phyloP scores from a whole-genome alignment of 164 flowering plant species.

The Malania oleifera region DNA sequence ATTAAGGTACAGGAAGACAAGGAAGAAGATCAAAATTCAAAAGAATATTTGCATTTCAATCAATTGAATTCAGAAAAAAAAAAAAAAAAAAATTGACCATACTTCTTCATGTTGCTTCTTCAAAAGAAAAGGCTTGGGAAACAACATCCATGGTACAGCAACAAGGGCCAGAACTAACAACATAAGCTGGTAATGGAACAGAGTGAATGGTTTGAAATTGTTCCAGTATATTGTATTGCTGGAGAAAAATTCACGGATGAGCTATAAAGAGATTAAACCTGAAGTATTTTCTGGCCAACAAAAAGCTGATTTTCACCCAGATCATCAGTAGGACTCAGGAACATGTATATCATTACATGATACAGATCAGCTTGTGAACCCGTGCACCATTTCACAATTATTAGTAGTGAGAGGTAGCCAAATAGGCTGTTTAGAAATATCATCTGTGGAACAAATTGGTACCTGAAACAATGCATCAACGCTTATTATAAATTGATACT shows the following conservation, averaged over 20 bases:
- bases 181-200: slow-evolving; percentile 44
- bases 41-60: too few species aligned
- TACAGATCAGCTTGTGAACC: slow-evolving; percentile 95
- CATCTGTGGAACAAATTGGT: slow-evolving; percentile 86
- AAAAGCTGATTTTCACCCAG: slow-evolving; percentile 97
- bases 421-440: slow-evolving; percentile 86
- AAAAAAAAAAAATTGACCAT: slow-evolving; percentile 10
- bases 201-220: slow-evolving; percentile 3
- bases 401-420: slow-evolving; percentile 88
- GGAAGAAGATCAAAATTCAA: not conserved
- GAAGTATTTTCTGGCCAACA: slow-evolving; percentile 66
- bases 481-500: not conserved
- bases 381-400: slow-evolving; percentile 84
- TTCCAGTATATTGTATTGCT: not conserved
- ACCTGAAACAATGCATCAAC: slow-evolving; percentile 55
- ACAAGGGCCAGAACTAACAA: slow-evolving; percentile 70
- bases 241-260: not conserved
- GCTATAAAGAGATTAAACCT: slow-evolving; percentile 42
- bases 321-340: slow-evolving; percentile 94
- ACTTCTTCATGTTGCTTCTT: slow-evolving; percentile 79
- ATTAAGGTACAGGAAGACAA: slow-evolving; percentile 2
- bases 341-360: slow-evolving; percentile 96
- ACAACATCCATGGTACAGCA: slow-evolving; percentile 96
- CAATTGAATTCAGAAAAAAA: not conserved
- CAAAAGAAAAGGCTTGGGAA: slow-evolving; percentile 92